A percentile compares a stretch with the other conserved stretches of the same genome.
phyloP scores from a whole-genome alignment of 2,329 filamentous ascomycete species.

The Colletotrichum tanaceti region DNA sequence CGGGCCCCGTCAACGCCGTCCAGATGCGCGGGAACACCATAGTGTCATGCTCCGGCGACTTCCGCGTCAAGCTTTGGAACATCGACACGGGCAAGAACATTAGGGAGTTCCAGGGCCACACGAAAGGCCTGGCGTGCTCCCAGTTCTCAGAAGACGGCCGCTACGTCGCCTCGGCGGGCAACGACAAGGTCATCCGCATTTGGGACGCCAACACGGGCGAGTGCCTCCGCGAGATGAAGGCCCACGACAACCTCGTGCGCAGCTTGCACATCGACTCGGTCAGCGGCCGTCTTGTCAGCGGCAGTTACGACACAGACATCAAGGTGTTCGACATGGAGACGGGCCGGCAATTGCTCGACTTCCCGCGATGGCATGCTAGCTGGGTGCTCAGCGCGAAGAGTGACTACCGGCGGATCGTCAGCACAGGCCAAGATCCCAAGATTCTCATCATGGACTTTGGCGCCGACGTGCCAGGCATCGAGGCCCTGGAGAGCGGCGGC shows the following conservation, averaged over 20 bases:
- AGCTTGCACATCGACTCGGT: constrained; percentile 90
- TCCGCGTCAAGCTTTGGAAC: constrained; percentile 94
- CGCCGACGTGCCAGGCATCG: constrained; percentile 67
- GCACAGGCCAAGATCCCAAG: constrained; percentile 92
- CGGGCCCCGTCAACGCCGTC: constrained; percentile 94
- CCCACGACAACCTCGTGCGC: constrained; percentile 87
- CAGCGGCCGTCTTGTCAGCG: constrained; percentile 87
- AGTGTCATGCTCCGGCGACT: constrained; percentile 94
- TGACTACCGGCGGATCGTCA: constrained; percentile 93
- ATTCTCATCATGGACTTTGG: constrained; percentile 96
- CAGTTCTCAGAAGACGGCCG: constrained; percentile 97
- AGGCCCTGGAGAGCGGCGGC: constrained; percentile 64
- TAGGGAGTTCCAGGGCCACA: constrained; percentile 89
- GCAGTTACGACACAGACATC: constrained; percentile 94
- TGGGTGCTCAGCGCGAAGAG: constrained; percentile 98
- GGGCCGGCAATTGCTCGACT: constrained; percentile 81
- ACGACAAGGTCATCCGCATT: constrained; percentile 94
- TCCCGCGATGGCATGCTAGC: constrained; percentile 94
- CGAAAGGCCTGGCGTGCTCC: constrained; percentile 92
- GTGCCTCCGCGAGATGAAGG: constrained; percentile 81
- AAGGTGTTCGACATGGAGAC: constrained; percentile 92
- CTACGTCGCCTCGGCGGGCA: constrained; percentile 92
- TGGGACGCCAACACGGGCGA: constrained; percentile 94
- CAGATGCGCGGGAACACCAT: constrained; percentile 93
- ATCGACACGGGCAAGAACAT: constrained; percentile 88